Base-by-base conservation (phyloP, 441 rosid species). In the Pelargonium fulgidum region DNA sequence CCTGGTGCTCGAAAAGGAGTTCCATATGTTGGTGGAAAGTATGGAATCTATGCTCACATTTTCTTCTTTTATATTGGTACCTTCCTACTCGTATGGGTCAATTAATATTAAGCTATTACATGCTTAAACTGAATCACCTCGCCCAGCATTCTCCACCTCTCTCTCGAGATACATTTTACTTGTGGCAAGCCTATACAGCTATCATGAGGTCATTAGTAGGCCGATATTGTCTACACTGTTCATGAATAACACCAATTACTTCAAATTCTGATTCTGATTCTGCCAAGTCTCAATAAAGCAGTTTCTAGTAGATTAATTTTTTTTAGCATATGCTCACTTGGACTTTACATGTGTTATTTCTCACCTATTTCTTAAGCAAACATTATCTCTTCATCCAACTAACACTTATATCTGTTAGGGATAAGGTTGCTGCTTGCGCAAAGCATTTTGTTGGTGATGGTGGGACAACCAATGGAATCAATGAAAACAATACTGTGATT, bases 381-480 rank as follows among this genome's bases (percentile, higher is more conserved):
- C 22, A 56, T 39, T 13, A 47, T 9, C 45, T 54, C 14, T 70
- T 61, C 45, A 9, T 54, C 29, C 50, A 5, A 47, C 56, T 59
- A 24, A 9, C 63, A 22, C 58, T 48, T 14, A 63, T 75, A 65
- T 71, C 58, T 50, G 17, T 26, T 63, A 86, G 91, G 83, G 81
- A 82, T 44, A 87, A 81, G 80, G 89, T 85, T 68, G 85, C 82
- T 68, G 87, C 92, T 7, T 87, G 89, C 76, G 88, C 89, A 64
- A 85, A 87, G 82, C 92, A 87, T 75, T 85, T 74, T 39, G 86
- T 87, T 20, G 92, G 89, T 70, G 92, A 87, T 80, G 92, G 92
- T 66, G 92, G 92, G 65, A 87, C 89, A 63, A 78, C 80, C 14
- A 75, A 81, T 16, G 89, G 89, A 66, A 71, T 82, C 13, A 85